Conservation (phyloP, 225 moss, liverwort and hornwort species). For the Marchantia paleacea region DNA sequence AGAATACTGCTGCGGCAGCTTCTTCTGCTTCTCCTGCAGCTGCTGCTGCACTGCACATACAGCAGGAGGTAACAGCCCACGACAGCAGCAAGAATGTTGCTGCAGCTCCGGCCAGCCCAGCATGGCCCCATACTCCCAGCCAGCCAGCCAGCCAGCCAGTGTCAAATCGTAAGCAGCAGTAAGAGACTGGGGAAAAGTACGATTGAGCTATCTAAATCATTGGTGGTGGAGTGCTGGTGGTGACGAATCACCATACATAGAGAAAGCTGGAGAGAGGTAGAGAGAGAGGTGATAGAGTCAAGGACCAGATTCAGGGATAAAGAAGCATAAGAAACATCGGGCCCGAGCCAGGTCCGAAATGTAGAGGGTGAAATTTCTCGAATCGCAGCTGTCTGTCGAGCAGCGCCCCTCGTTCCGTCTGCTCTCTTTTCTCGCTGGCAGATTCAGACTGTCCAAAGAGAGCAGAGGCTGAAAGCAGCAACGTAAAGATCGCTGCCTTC, state of each 20-base stretch:
- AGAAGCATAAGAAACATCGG: no score
- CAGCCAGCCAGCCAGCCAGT: neutral
- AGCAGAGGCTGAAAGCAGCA: neutral
- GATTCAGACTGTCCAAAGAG: neutral
- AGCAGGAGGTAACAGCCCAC: neutral
- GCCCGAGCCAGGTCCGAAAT: no score
- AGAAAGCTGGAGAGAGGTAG: neutral
- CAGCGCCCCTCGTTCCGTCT: no score
- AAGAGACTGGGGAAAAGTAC: neutral
- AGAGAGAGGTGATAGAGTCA: neutral
- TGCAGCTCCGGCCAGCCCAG: neutral
- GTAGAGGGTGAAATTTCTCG: no score
- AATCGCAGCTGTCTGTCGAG: no score
- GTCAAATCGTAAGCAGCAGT: neutral
- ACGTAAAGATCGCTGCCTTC: neutral
- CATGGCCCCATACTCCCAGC: no score
- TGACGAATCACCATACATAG: neutral
- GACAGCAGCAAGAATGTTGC: conserved; percentile 6
- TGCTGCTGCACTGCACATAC: neutral
- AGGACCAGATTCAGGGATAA: neutral
- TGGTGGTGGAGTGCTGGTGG: neutral
- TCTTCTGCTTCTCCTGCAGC: no score
- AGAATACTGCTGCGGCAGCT: neutral
- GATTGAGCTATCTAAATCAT: neutral
- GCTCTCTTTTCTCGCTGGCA: no score